Evolutionary conservation across 2,329 filamentous ascomycete species (phyloP), one percentile per base, ranked within the genome.

Genomic region (Blastomyces gilchristii): DNA sequence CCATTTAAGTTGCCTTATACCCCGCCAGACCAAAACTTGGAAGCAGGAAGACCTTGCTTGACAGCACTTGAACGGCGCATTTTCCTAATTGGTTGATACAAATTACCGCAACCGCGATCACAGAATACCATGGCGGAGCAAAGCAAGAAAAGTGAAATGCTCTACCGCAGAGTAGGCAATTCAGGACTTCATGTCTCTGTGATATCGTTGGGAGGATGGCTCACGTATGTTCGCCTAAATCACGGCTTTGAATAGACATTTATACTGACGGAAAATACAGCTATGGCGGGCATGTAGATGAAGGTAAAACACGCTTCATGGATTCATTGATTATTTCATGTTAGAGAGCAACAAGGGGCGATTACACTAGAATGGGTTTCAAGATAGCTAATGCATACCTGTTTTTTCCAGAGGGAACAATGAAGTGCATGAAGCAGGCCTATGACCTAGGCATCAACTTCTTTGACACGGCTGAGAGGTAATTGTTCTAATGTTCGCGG

Each of bases 131-230:
- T 60, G 34, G 68, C 70, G 12, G 69, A 65, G 64, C 66, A 67
- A 5, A 70, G 69, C 62, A 69, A 70, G 61, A 70, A 71, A 58
- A 67, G 66, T 49, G 75, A 78, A 65, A 90, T 89, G 87, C 80
- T 87, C 69, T 90, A 90, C 74, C 85, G 87, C 66, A 86, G 85
- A 73, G 80, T 90, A 7, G 87, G 88, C 69, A 83, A 83, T 58
- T 88, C 87, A 11, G 88, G 88, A 62, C 82, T 91, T 25, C 85
- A 90, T 73, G 87, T 91, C 45, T 91, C 87, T 56, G 82, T 85
- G 59, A 86, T 91, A 66, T 86, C 85, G 0, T 79, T 91, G 3
- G 88, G 78, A 52, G 76, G 76, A 47, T 78, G 75, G 75, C 66
- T 74, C 22, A 73, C 70, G 65, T 74, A 61, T 43, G 59, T 53